phyloP scores from a whole-genome alignment of 140 eudicot species.

The Senecio squalidus region DNA sequence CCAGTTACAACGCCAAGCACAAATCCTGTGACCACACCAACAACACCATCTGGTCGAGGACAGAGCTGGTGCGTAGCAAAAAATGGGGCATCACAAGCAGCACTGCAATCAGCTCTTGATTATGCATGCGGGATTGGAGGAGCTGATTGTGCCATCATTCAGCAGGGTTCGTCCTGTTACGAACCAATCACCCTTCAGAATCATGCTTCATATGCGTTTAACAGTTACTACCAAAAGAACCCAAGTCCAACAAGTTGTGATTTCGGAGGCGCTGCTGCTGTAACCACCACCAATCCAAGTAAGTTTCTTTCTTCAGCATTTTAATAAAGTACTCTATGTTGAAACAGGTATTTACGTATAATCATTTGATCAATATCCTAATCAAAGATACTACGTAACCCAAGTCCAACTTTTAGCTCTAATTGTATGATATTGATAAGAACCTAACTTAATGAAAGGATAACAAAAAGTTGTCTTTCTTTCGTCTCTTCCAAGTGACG shows the following conservation, averaged over 20 bases:
- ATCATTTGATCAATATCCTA: no score
- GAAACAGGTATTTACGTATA: no score
- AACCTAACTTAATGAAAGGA: no score
- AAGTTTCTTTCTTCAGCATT: conserved; percentile 2
- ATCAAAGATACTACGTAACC: no score
- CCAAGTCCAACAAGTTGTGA: conserved; percentile 80
- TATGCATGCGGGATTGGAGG: conserved; percentile 93
- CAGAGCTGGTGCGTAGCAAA: conserved; percentile 90
- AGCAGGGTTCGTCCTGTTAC: conserved; percentile 73
- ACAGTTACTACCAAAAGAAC: conserved; percentile 81
- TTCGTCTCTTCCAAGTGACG: no score
- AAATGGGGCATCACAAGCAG: conserved; percentile 50
- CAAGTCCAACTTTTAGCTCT: no score
- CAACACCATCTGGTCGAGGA: conserved; percentile 48
- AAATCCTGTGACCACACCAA: conserved; percentile 37
- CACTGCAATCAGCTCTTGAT: conserved; percentile 75
- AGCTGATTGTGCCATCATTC: conserved; percentile 83
- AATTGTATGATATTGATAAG: no score
- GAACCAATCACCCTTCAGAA: conserved; percentile 66
- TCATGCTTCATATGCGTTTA: conserved; percentile 92
- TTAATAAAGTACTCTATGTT: background rate
- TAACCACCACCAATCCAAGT: conserved; percentile 83
- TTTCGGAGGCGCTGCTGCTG: conserved; percentile 74
- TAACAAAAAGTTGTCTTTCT: no score
- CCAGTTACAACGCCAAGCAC: conserved; percentile 58